Evolutionary conservation across 352 stramenopile genomes (phyloP), one percentile per base, ranked within the genome.

Genomic region (Globisporangium radiosum): DNA sequence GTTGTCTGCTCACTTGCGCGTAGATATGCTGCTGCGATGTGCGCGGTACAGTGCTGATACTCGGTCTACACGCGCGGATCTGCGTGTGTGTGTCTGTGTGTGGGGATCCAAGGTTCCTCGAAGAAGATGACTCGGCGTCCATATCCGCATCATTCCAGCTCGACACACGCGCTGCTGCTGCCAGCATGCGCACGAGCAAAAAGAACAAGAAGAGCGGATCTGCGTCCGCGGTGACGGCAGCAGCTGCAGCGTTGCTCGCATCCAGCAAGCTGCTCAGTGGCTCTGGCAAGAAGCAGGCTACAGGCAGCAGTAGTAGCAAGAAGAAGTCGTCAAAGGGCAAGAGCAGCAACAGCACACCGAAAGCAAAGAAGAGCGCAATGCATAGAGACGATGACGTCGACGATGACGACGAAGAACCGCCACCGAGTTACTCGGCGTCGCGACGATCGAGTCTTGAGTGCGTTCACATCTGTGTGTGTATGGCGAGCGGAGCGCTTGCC

Each of bases 341-440:
- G 39, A 66, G 48, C 43, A 47, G 7, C 19, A 71, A 44, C 14
- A 49, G 5, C 44, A 50, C 25, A 52, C 40, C 1, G 52, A 62
- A 44, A 13, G 76, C 62, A 17, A 69, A 66, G 57, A 60, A 17
- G 33, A 52, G 65, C 9, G 52, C 64, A 71, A 38, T 7, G 45
- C 45, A n/a, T 11, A 17, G 4, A 33, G 15, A 50, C 15, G 45
- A 50, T 5, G 25, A n/a, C 45, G 45, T 77, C 71, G 2, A 54
- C 7, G 76, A 85, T 48, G 77, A 68, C 7, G 78, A 88, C 4
- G 78, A 82, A 42, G 73, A 78, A 13, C 61, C 76, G 7, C 81
- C 81, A 14, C 81, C 81, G 1, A 79, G 67, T 48, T 90, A 90
- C 38, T 81, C 80, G 57, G 76, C 73, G 33, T 56, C 45, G 43